Conservation (phyloP, 1,139 yeast species). For the Blastobotrys petasosporus region DNA sequence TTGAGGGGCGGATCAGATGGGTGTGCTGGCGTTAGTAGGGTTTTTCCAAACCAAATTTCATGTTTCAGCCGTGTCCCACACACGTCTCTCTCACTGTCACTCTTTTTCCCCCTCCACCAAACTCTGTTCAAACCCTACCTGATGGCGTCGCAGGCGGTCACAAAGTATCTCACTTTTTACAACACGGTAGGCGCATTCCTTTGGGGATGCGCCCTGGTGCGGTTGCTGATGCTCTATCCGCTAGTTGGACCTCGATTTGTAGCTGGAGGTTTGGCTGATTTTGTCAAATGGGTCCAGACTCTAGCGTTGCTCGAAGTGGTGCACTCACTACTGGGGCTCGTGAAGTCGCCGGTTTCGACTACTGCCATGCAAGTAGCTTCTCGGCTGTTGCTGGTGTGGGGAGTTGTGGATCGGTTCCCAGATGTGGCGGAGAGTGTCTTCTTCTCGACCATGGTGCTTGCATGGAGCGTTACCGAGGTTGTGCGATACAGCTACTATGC, state of each 20-base stretch:
- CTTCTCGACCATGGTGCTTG: constrained; percentile 61
- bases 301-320: constrained; percentile 75
- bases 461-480: constrained; percentile 90
- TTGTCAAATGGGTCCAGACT: constrained; percentile 70
- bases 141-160: constrained; percentile 6
- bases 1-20: too few relatives aligned
- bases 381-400: constrained; percentile 75
- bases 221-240: constrained; percentile 33
- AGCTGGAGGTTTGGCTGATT: constrained; percentile 52
- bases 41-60: too few relatives aligned
- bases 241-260: constrained; percentile 44
- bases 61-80: too few relatives aligned
- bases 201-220: constrained; percentile 56
- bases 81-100: too few relatives aligned
- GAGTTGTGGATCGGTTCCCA: constrained; percentile 72
- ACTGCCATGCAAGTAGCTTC: constrained; percentile 84
- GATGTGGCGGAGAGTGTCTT: constrained; percentile 51
- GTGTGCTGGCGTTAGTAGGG: too few relatives aligned
- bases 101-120: too few relatives aligned
- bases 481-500: constrained; percentile 84
- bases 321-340: constrained; percentile 69
- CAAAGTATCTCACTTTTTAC: constrained; percentile 41
- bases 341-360: constrained; percentile 77
- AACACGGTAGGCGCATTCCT: constrained; percentile 60
- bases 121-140: too few relatives aligned